A percentile compares a stretch with the other conserved stretches of the same genome.
These are phyloP conservation scores for Ceratobasidium sp. DNA, from an alignment of 1,284 basidiomycete species.

Conservation along the genomic window DNA sequence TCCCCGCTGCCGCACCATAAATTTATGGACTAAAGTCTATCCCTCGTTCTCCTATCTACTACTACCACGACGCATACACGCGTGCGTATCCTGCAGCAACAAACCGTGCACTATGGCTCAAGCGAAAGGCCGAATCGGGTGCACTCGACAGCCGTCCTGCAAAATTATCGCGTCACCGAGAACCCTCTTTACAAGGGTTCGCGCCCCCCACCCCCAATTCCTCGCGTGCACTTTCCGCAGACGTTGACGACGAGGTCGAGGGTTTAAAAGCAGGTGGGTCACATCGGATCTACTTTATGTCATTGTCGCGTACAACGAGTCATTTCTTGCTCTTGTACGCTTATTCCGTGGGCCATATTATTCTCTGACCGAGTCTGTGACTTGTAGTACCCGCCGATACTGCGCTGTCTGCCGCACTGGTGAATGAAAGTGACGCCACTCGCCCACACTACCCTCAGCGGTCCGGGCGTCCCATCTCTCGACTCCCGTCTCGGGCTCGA, in stretches of 20 bases:
- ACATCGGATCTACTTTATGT: not conserved
- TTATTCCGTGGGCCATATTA: not conserved
- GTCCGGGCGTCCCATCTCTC: not conserved
- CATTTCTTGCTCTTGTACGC: no score
- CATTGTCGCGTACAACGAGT: not conserved
- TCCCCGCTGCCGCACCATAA: not conserved
- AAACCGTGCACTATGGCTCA: slow-evolving; percentile 7
- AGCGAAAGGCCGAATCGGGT: slow-evolving; percentile 12
- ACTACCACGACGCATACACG: not conserved
- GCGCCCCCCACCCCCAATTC: slow-evolving; percentile 1
- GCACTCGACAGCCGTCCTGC: not conserved
- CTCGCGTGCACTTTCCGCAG: not conserved
- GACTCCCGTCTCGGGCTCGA: not conserved
- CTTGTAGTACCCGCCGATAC: not conserved
- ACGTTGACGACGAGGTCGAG: not conserved
- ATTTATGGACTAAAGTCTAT: not conserved
- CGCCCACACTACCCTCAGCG: not conserved
- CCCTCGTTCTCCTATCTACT: not conserved
- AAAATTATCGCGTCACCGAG: slow-evolving; percentile 9
- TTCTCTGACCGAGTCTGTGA: not conserved
- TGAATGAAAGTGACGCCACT: slow-evolving; percentile 4
- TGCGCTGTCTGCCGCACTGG: no score
- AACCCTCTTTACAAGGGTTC: not conserved
- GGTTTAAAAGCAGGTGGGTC: not conserved
- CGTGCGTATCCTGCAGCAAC: not conserved